Evolutionary conservation across 331 rosid genomes (phyloP).

Genomic region (Prunus yedoensis): DNA sequence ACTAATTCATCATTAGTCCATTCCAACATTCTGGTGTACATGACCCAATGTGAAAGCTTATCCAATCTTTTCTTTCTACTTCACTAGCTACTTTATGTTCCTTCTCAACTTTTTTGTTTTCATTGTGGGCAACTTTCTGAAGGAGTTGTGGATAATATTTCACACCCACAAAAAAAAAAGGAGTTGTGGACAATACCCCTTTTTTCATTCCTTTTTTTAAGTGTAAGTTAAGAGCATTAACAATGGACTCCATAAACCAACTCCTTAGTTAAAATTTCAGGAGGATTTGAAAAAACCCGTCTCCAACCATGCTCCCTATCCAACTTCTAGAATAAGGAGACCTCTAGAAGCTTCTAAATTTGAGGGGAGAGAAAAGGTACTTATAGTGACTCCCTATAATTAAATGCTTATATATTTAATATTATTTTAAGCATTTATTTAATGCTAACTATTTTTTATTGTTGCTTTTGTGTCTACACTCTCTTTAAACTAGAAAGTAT

Average conservation of each 20-base stretch:
- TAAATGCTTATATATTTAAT: too few species aligned
- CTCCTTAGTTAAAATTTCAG: too few species aligned
- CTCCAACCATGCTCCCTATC: too few species aligned
- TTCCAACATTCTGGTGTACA: background rate
- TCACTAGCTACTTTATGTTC: background rate
- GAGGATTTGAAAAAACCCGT: too few species aligned
- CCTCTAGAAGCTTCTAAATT: rapidly evolving
- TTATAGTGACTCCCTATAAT: too few species aligned
- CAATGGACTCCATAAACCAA: rapidly evolving
- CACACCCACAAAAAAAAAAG: background rate
- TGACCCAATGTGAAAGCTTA: background rate
- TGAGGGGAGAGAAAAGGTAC: too few species aligned
- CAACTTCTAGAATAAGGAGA: too few species aligned
- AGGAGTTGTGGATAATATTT: conserved; percentile 2
- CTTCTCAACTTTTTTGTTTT: background rate
- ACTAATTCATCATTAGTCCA: background rate
- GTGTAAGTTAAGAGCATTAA: too few species aligned
- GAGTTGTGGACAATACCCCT: background rate
- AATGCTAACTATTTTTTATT: too few species aligned
- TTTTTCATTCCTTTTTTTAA: background rate
- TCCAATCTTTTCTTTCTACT: background rate
- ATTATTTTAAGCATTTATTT: too few species aligned
- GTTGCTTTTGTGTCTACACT: too few species aligned
- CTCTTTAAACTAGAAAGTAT: too few species aligned
- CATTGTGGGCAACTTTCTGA: background rate